Base-by-base conservation (phyloP, 2,329 filamentous ascomycete genomes). In the Tetracladium maxilliforme region DNA sequence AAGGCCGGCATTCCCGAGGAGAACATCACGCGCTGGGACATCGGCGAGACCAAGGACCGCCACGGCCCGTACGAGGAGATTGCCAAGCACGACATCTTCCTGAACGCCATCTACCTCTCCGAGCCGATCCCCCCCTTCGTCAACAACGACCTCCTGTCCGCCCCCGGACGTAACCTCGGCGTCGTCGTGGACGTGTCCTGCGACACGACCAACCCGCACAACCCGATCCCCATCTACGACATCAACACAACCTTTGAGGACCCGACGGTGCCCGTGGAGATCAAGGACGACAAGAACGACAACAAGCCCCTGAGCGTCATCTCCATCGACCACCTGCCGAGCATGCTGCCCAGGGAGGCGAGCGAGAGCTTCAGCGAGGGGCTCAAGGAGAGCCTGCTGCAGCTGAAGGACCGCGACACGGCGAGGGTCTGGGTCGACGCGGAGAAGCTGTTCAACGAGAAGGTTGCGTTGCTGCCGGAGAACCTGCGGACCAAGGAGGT, bases 81-180 rank as follows among this genome's bases (percentile, higher is more conserved):
- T 41, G 59, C 73, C 23, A 67, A 82, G 51, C 65, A 59, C 32
- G 73, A 81, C 41, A 75, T 83, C 44, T 82, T 84, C 46, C 63
- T 90, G 49, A 92, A 90, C 60, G 84, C 78, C 65, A 87, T 93
- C 48, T 93, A 93, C 56, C 71, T 94, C 21, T 70, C 63, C 32
- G 60, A 70, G 38, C 69, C 75, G 47, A 86, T 90, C 37, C 78
- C 81, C 14, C 77, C 78, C 17, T 94, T 94, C 47, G 66, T 92
- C 44, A 73, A 80, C 51, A 45, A 61, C 32, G 66, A 80, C 37
- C 72, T 67, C 26, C 68, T 93, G 28, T 62, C 72, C 35, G 56
- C 62, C 20, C 59, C 76, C 4, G 63, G 63, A 40, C 75, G 87
- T 46, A 77, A 73, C 43, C 66, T 94, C 27, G 70, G 68, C 27